Percentiles rank a stretch among this genome's conserved stretches.
Conservation (phyloP, 352 stramenopile species). For the Pythium brachiatum region DNA sequence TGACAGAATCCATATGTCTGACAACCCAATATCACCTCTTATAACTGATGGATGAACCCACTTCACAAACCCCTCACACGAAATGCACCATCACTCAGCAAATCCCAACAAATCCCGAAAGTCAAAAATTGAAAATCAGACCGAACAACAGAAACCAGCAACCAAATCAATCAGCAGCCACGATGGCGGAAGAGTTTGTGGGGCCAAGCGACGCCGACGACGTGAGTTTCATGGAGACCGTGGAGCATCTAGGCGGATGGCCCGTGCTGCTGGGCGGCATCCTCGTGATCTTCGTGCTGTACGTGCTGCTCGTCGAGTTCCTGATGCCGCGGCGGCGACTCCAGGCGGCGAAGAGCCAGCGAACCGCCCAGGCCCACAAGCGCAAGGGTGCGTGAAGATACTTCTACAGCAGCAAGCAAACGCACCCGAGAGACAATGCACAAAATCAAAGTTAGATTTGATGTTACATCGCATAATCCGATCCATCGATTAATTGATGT, state of each 20-base stretch:
- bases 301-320: conserved; percentile 25
- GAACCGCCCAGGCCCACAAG: not conserved
- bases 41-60: not conserved
- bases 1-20: not conserved
- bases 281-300: conserved; percentile 22
- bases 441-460: not conserved
- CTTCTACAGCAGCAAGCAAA: no score
- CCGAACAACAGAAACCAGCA: not conserved
- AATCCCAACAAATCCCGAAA: not conserved
- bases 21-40: not conserved
- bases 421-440: not conserved
- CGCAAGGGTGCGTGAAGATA: conserved; percentile 1
- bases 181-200: not conserved
- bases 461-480: no score
- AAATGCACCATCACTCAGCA: not conserved
- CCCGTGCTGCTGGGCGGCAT: conserved; percentile 14
- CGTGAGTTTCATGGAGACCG: conserved; percentile 28
- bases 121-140: not conserved
- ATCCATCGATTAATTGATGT: not conserved
- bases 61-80: not conserved
- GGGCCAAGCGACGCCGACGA: not conserved
- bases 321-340: conserved; percentile 23
- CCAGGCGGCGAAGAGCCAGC: not conserved
- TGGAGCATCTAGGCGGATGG: conserved; percentile 27
- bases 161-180: not conserved